These are phyloP conservation scores for Leccinellum albellum DNA, from an alignment of 768 basidiomycete genomes.

Conservation along the genomic window DNA sequence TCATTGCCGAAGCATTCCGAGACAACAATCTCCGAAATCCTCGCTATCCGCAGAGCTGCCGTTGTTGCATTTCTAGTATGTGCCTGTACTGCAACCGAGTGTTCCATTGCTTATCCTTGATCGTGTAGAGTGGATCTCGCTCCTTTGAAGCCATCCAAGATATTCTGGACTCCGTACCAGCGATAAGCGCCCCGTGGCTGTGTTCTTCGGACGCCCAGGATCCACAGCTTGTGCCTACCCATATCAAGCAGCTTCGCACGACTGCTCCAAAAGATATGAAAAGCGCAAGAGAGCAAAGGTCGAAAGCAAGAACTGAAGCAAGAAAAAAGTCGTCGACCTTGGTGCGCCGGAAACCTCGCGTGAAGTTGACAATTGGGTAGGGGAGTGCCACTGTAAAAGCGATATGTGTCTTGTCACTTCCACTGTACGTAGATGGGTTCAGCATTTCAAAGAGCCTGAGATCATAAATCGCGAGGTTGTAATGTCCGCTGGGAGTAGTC, in stretches of 20 bases:
- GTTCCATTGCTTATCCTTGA: slow-evolving; percentile 1
- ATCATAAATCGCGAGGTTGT: not conserved
- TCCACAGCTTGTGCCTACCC: slow-evolving; percentile 55
- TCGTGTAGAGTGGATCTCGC: slow-evolving; percentile 40
- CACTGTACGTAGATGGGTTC: not conserved
- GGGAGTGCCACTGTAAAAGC: not conserved
- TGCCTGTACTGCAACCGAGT: not conserved
- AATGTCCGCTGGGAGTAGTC: not conserved
- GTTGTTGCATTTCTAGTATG: slow-evolving; percentile 67
- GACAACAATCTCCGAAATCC: slow-evolving; percentile 46
- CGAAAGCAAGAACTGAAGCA: slow-evolving; percentile 45
- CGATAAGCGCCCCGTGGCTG: slow-evolving; percentile 66
- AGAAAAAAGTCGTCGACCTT: slow-evolving; percentile 29
- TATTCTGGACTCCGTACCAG: slow-evolving; percentile 49
- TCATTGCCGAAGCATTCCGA: slow-evolving; percentile 70
- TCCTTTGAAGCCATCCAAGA: slow-evolving; percentile 33
- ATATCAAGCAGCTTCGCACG: slow-evolving; percentile 78
- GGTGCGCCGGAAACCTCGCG: slow-evolving; percentile 17
- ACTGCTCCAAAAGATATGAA: slow-evolving; percentile 79
- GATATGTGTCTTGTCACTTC: not conserved
- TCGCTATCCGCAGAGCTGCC: slow-evolving; percentile 67
- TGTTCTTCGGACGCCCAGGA: slow-evolving; percentile 21
- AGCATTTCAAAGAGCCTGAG: not conserved
- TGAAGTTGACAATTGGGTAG: slow-evolving; percentile 16
- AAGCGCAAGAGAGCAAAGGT: slow-evolving; percentile 56